A percentile compares a stretch with the other conserved stretches of the same genome.
phyloP scores from a whole-genome alignment of 192 early-diverging fungal genomes.

The Entomortierella parvispora region DNA sequence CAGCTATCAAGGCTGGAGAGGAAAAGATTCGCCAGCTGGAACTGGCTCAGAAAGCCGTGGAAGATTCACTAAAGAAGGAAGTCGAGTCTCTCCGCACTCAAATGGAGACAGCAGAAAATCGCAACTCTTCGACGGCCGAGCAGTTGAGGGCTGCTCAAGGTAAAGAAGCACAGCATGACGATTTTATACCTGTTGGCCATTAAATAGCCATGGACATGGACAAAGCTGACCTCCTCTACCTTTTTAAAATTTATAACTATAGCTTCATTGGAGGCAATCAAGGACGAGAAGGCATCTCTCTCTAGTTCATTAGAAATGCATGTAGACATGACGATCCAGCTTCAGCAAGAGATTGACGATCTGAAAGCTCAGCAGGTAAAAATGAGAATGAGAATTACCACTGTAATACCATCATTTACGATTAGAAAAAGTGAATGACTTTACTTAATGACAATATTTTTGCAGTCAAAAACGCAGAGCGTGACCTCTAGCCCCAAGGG shows the following conservation, averaged over 20 bases:
- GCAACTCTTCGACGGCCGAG: slow-evolving; percentile 8
- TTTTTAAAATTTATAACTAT: neutral
- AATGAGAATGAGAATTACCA: no score
- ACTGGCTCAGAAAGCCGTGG: slow-evolving; percentile 28
- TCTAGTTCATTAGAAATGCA: slow-evolving; percentile 46
- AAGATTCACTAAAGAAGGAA: slow-evolving; percentile 21
- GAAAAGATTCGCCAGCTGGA: slow-evolving; percentile 29
- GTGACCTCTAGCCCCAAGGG: no score
- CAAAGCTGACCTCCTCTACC: no score
- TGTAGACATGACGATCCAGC: slow-evolving; percentile 32
- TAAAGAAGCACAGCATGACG: neutral
- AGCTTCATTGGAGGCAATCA: slow-evolving; percentile 27
- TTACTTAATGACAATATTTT: no score
- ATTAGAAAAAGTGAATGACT: no score
- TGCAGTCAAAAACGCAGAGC: no score
- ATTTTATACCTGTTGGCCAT: no score
- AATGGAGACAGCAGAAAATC: slow-evolving; percentile 13
- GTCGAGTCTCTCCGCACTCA: slow-evolving; percentile 30
- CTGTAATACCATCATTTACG: no score
- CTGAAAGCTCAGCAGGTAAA: slow-evolving; percentile 23
- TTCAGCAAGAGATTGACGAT: slow-evolving; percentile 39
- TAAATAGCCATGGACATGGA: no score
- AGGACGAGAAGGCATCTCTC: slow-evolving; percentile 30
- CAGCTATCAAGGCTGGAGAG: slow-evolving; percentile 22
- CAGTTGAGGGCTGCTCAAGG: slow-evolving; percentile 52